A percentile compares a stretch with the other conserved stretches of the same genome.
phyloP scores from a whole-genome alignment of 148 eudicot species.

The Euryodendron excelsum region DNA sequence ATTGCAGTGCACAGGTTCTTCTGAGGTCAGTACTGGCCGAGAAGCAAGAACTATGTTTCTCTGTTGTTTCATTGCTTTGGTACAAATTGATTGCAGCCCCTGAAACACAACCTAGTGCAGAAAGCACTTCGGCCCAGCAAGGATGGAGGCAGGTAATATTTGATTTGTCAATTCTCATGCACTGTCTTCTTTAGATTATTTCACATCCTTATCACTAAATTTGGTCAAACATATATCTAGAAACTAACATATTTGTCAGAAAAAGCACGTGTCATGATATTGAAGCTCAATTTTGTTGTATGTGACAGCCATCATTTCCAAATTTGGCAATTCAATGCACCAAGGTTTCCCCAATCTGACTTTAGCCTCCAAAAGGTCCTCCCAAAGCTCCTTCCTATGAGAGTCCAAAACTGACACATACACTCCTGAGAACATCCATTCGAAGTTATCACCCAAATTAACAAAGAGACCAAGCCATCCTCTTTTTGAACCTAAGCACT shows the following conservation, averaged over 20 bases:
- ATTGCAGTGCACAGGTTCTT: constrained; percentile 72
- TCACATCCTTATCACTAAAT: neutral
- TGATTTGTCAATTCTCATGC: neutral
- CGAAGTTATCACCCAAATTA: too few relatives aligned
- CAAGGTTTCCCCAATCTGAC: too few relatives aligned
- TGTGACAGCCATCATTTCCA: neutral
- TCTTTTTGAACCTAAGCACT: too few relatives aligned
- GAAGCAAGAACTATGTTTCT: constrained; percentile 89
- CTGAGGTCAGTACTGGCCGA: constrained; percentile 71
- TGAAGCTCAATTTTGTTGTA: neutral
- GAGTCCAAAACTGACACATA: too few relatives aligned
- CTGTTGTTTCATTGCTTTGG: constrained; percentile 99
- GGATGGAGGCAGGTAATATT: constrained; percentile 96
- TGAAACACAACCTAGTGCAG: constrained; percentile 84
- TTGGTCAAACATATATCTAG: too few relatives aligned
- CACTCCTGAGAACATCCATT: too few relatives aligned
- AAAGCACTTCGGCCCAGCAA: constrained; percentile 98
- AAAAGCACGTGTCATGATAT: too few relatives aligned
- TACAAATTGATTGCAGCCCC: constrained; percentile 90
- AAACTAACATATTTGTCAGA: too few relatives aligned
- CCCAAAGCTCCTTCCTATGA: too few relatives aligned
- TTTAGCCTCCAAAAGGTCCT: too few relatives aligned
- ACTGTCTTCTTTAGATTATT: neutral
- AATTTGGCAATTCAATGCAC: neutral
- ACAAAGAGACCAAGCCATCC: too few relatives aligned